These are phyloP conservation scores for Phtheirospermum japonicum DNA, from an alignment of 257 asterid genomes.

Conservation along the genomic window DNA sequence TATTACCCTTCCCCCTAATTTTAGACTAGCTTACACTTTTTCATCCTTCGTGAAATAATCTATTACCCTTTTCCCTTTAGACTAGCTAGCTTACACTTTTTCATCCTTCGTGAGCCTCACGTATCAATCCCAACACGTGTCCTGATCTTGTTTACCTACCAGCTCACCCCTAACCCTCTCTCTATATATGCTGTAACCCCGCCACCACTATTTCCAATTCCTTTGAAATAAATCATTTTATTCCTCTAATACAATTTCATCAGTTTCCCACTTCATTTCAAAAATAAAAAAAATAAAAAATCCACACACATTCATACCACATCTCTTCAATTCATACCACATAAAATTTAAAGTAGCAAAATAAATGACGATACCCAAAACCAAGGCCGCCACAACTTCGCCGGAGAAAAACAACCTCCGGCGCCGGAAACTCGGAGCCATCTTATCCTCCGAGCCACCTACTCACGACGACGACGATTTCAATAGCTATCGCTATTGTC, in stretches of 20 bases:
- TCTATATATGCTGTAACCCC: neutral
- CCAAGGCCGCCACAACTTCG: conserved; percentile 20
- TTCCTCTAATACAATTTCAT: neutral
- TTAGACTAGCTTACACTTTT: no score
- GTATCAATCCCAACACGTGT: no score
- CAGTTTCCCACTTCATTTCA: neutral
- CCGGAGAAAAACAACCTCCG: conserved; percentile 34
- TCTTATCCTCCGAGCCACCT: conserved; percentile 41
- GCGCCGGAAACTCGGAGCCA: conserved; percentile 46
- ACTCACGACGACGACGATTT: conserved; percentile 21
- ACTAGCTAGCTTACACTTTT: no score
- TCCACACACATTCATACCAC: neutral
- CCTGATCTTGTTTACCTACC: no score
- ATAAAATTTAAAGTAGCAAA: neutral
- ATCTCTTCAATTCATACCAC: no score
- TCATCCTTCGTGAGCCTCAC: no score
- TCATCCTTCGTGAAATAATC: no score
- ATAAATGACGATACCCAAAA: conserved; percentile 33
- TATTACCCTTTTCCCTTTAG: no score
- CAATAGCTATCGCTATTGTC: conserved; percentile 25
- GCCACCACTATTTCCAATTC: neutral
- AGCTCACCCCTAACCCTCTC: no score
- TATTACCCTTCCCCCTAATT: no score
- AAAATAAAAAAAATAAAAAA: neutral
- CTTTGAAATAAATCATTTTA: neutral